Conservation (phyloP, 768 basidiomycete species). For the Suillus luteus region DNA sequence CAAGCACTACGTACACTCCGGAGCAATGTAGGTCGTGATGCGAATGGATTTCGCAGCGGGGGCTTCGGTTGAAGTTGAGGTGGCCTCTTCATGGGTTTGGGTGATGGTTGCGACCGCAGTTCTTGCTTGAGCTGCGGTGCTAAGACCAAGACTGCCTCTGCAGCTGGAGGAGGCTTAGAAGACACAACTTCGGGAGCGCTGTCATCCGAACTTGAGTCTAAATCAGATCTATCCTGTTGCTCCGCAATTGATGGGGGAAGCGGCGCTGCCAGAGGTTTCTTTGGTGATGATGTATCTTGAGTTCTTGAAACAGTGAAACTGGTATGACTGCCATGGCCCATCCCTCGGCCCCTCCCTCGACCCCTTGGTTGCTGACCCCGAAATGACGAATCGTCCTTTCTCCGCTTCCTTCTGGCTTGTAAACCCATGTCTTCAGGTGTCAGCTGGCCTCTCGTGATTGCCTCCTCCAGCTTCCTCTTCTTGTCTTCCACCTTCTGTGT, state of each 20-base stretch:
- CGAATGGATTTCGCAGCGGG: constrained; percentile 64
- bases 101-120: constrained; percentile 13
- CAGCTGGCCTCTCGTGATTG: constrained; percentile 77
- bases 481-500: constrained; percentile 72
- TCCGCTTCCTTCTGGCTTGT: constrained; percentile 44
- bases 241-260: not conserved
- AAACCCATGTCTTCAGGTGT: constrained; percentile 46
- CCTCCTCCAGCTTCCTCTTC: constrained; percentile 76
- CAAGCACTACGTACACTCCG: constrained; percentile 61
- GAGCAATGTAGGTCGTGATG: constrained; percentile 67
- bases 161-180: constrained; percentile 43
- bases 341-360: constrained; percentile 34
- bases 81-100: constrained; percentile 25
- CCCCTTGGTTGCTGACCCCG: constrained; percentile 13
- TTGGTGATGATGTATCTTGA: not conserved
- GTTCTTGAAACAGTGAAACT: not conserved
- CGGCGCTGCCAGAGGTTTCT: not conserved
- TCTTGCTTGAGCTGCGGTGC: constrained; percentile 9
- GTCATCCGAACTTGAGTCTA: constrained; percentile 39
- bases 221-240: constrained; percentile 21
- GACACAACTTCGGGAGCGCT: constrained; percentile 59
- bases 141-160: constrained; percentile 11
- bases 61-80: constrained; percentile 46
- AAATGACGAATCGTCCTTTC: constrained; percentile 30
- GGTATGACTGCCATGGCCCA: constrained; percentile 22